Evolutionary conservation across 306 rosid species (phyloP).

Genomic region (Ziziphus jujuba): DNA sequence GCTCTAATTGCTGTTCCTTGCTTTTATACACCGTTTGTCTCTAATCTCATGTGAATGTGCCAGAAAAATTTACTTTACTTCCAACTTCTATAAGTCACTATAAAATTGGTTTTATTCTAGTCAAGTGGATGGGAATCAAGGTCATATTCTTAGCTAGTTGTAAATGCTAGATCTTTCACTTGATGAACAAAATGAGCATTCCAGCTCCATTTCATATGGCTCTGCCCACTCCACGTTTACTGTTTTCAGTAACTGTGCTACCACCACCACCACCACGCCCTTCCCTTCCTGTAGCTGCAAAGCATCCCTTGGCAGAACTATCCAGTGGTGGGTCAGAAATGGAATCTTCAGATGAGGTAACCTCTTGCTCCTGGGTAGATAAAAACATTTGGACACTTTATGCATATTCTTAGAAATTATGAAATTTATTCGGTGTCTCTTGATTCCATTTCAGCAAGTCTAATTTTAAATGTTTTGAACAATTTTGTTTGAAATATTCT

Average conservation of each 20-base stretch:
- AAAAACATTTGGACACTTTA: constrained; percentile 1
- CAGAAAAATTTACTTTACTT: constrained; percentile 15
- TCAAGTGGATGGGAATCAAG: constrained; percentile 9
- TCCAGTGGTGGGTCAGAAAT: constrained; percentile 90
- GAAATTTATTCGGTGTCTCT: background rate
- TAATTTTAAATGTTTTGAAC: background rate
- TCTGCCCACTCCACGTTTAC: constrained; percentile 93
- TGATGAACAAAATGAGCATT: constrained; percentile 98
- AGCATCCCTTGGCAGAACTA: constrained; percentile 44
- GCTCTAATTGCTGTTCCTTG: constrained; percentile 95
- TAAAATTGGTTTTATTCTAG: constrained; percentile 10
- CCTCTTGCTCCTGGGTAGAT: background rate
- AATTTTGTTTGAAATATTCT: constrained; percentile 5
- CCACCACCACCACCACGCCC: constrained; percentile 55
- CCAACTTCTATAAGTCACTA: constrained; percentile 19
- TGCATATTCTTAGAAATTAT: background rate
- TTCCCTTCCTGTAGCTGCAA: constrained; percentile 37
- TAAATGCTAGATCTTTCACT: constrained; percentile 71
- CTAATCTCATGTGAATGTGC: constrained; percentile 15
- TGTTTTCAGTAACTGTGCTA: constrained; percentile 60
- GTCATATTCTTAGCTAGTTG: constrained; percentile 26
- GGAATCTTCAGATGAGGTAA: constrained; percentile 97
- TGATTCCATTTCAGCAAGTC: constrained; percentile 4
- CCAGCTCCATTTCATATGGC: constrained; percentile 97
- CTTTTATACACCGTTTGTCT: constrained; percentile 92